These are phyloP conservation scores for Flaveria trinervia DNA, from an alignment of 129 eudicot genomes.

Conservation along the genomic window DNA sequence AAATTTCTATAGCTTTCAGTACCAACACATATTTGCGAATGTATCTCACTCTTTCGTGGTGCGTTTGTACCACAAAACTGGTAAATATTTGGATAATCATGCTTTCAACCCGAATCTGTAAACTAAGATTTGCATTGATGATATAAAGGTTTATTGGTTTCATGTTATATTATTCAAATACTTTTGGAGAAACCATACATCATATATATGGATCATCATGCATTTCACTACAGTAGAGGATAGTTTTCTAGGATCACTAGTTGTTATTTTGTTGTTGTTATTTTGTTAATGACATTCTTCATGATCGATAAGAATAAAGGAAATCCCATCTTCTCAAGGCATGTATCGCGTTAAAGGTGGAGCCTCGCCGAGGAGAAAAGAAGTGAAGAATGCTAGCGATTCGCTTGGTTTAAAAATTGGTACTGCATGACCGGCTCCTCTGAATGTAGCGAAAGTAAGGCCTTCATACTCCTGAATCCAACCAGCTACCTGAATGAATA, in stretches of 20 bases:
- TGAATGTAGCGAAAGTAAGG: slow-evolving; percentile 80
- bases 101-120: neutral
- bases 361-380: slow-evolving; percentile 58
- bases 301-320: neutral
- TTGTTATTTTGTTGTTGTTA: neutral
- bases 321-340: neutral
- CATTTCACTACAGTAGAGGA: neutral
- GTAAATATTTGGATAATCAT: neutral
- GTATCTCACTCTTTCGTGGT: too few species aligned
- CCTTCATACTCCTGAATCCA: slow-evolving; percentile 90
- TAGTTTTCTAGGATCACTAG: neutral
- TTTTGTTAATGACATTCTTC: neutral
- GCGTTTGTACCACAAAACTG: too few species aligned
- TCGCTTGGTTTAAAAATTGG: slow-evolving; percentile 78
- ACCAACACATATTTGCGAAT: too few species aligned
- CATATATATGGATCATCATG: neutral
- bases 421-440: slow-evolving; percentile 97
- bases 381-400: slow-evolving; percentile 75
- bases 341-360: slow-evolving; percentile 46
- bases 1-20: too few species aligned
- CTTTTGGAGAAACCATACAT: neutral
- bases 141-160: neutral
- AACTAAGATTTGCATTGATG: neutral
- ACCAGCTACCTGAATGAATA: slow-evolving; percentile 59
- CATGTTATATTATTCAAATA: neutral